A percentile compares a stretch with the other conserved stretches of the same genome.
Conservation (phyloP, 371 early-diverging fungal species). For the Mucor mucedo region DNA sequence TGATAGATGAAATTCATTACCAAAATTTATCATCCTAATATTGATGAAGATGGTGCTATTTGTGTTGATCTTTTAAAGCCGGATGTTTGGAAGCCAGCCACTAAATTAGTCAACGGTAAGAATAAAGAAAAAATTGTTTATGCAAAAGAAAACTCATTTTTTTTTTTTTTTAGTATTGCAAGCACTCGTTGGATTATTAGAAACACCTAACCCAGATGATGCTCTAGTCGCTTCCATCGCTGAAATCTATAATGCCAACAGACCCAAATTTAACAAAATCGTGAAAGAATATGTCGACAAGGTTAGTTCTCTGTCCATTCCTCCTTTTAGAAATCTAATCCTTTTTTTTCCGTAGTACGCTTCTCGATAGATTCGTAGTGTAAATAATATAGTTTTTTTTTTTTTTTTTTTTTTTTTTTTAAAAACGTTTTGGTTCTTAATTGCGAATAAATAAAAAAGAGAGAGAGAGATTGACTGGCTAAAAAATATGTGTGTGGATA, state of each 20-base stretch:
- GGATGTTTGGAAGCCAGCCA: conserved; percentile 94
- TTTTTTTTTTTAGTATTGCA: conserved; percentile 57
- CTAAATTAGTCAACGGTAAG: conserved; percentile 68
- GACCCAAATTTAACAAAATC: conserved; percentile 74
- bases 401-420: no score
- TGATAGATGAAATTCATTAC: conserved; percentile 80
- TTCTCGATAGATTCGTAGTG: background rate
- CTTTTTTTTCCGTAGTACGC: background rate
- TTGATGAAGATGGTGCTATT: conserved; percentile 85
- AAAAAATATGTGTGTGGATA: no score
- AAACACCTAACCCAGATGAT: conserved; percentile 92
- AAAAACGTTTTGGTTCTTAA: no score
- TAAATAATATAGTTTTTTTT: no score
- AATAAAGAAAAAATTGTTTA: background rate
- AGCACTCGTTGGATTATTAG: conserved; percentile 72
- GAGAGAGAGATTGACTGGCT: no score
- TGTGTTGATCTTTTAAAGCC: conserved; percentile 82
- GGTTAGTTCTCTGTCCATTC: conserved; percentile 31
- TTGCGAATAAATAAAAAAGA: no score
- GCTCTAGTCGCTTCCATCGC: conserved; percentile 86
- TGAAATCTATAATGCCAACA: conserved; percentile 78
- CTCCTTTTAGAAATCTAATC: background rate
- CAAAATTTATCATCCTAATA: conserved; percentile 93
- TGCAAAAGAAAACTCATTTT: background rate
- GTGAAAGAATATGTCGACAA: conserved; percentile 86